These are phyloP conservation scores for Lipomyces sp. DNA, from an alignment of 805 yeast genomes.

Conservation along the genomic window DNA sequence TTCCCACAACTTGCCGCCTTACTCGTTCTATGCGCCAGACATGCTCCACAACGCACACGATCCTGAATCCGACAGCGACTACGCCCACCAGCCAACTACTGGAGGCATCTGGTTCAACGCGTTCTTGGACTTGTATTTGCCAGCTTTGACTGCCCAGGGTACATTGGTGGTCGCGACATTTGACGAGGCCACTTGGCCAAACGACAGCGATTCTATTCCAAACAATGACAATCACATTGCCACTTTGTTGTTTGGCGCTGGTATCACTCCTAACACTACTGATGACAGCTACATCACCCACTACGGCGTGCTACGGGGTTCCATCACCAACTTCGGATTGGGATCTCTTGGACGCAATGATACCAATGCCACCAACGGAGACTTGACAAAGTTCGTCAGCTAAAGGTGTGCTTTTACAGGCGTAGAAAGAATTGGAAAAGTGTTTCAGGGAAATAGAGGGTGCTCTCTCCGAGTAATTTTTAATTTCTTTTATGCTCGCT, in stretches of 20 bases:
- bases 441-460: too few relatives aligned
- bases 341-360: slow-evolving; percentile 1
- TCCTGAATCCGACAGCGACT: neutral
- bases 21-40: neutral
- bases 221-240: neutral
- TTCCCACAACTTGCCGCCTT: neutral
- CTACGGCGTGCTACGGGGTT: neutral
- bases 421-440: too few relatives aligned
- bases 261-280: slow-evolving; percentile 1
- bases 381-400: neutral
- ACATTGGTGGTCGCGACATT: neutral
- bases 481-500: too few relatives aligned
- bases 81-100: neutral
- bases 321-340: neutral
- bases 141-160: neutral
- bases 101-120: neutral
- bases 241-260: neutral
- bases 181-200: neutral
- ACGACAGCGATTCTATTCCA: neutral
- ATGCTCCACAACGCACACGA: slow-evolving; percentile 1
- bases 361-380: slow-evolving; percentile 1
- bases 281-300: neutral
- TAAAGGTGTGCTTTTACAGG: neutral
- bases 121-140: neutral
- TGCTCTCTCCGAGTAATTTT: too few relatives aligned